Percentiles rank a stretch among this genome's conserved stretches.
These are phyloP conservation scores for Ganoderma meredithae DNA, from an alignment of 1,284 basidiomycete genomes.

Conservation along the genomic window DNA sequence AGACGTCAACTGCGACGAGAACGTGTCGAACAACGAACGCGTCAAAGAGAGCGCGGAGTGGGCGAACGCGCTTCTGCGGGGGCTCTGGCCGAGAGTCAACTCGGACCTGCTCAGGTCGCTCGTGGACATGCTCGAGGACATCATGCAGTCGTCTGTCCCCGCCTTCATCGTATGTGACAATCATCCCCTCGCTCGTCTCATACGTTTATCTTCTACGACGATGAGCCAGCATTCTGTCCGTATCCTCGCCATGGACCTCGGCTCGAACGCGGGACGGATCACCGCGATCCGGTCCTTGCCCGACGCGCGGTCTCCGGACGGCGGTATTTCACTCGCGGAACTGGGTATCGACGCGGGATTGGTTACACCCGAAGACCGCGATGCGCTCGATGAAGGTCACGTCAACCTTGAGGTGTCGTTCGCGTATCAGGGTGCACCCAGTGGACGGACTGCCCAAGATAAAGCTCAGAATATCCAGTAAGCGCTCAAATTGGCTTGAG, in stretches of 20 bases:
- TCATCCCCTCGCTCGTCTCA: background rate
- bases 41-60: constrained; percentile 50
- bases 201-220: background rate
- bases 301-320: constrained; percentile 29
- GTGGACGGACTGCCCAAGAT: constrained; percentile 46
- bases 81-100: constrained; percentile 50
- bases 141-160: constrained; percentile 50
- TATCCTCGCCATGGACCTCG: constrained; percentile 45
- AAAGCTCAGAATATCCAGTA: constrained; percentile 67
- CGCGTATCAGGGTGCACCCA: constrained; percentile 74
- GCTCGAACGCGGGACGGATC: constrained; percentile 45
- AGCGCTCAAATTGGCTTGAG: constrained; percentile 21
- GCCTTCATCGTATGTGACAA: constrained; percentile 43
- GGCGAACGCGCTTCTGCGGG: constrained; percentile 46
- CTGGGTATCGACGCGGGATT: constrained; percentile 31
- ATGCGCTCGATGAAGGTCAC: constrained; percentile 41
- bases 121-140: constrained; percentile 50
- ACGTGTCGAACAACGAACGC: constrained; percentile 41
- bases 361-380: constrained; percentile 35
- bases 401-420: constrained; percentile 80
- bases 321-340: constrained; percentile 27
- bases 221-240: constrained; percentile 45
- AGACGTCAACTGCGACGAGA: constrained; percentile 43
- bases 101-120: constrained; percentile 46
- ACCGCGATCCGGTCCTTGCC: constrained; percentile 47